phyloP scores from a whole-genome alignment of 495 filamentous ascomycete species.

The Trichocladium antarcticum region DNA sequence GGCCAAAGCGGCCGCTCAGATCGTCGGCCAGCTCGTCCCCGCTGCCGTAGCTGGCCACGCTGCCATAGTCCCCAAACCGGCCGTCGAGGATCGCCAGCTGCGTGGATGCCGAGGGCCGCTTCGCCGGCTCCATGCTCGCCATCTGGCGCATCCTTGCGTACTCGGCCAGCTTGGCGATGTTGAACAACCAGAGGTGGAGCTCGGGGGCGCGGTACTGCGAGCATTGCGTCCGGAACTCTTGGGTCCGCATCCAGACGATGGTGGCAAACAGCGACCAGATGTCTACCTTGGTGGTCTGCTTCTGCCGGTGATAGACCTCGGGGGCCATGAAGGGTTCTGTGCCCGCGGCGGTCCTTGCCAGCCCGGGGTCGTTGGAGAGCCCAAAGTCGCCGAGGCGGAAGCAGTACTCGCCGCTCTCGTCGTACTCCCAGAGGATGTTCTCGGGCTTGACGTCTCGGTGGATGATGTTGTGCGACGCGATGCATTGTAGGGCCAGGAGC shows the following conservation, averaged over 20 bases:
- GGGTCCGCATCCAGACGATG: conserved; percentile 24
- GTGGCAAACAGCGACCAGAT: conserved; percentile 38
- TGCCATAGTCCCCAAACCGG: background rate
- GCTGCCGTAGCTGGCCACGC: background rate
- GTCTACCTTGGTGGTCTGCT: conserved; percentile 30
- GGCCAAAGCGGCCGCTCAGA: conserved; percentile 3
- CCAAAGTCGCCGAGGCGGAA: conserved; percentile 32
- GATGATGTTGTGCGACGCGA: conserved; percentile 46
- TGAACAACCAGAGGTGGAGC: conserved; percentile 15
- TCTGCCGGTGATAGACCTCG: conserved; percentile 17
- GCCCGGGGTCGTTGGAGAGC: conserved; percentile 18
- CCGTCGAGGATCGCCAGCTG: conserved; percentile 16
- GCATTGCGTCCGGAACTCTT: conserved; percentile 16
- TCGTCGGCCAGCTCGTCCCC: conserved; percentile 1
- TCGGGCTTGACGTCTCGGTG: conserved; percentile 75
- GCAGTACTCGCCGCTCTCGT: conserved; percentile 8
- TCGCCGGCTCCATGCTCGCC: conserved; percentile 15
- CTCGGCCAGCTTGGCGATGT: conserved; percentile 4
- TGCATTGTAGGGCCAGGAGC: conserved; percentile 26
- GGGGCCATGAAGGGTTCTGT: conserved; percentile 28
- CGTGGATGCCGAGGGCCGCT: conserved; percentile 14
- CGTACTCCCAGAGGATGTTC: conserved; percentile 47
- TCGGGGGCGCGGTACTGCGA: conserved; percentile 4
- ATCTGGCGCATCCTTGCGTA: conserved; percentile 16
- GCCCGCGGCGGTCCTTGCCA: conserved; percentile 17